Base-by-base conservation (phyloP, 495 filamentous ascomycete species). In the Chaetomium fimeti region DNA sequence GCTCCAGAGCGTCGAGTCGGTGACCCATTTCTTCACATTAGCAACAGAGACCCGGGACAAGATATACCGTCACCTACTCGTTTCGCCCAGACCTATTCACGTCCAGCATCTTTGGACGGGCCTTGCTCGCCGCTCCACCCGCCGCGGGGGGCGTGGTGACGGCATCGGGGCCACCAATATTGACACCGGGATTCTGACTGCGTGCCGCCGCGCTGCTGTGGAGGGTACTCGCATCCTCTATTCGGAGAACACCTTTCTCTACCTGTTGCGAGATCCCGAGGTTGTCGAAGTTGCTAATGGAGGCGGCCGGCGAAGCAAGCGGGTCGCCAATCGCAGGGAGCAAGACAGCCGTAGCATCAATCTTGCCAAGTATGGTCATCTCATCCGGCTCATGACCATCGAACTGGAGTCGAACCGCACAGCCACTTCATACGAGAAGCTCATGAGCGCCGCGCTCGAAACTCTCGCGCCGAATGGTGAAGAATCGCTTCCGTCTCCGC, bases 231-330 rank as follows among this genome's bases (percentile, higher is more conserved):
- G 60, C 0, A 61, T 81, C 5, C 70, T 82, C 0, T 82, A 74
- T 53, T 76, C 74, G 1, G 70, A 77, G 51, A 82, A 82, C 36
- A 69, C 43, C 0, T 82, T 82, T 60, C 16, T 64, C 0, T 80
- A 81, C 60, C 60, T 67, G 12, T 60, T 80, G n/a, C 72, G 77
- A 2, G 76, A 82, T 49, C 66, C 74, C 8, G 29, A 55, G 3
- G 57, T 32, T 5, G 24, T 52, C 16, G 36, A 53, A 6, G 22
- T 29, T 8, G 28, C 12, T 11, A 40, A 2, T 32, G 13, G 54
- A 9, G n/a, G 5, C 13, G 22, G 9, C 13, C 48, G 38, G n/a
- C 61, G 55, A 9, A 40, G 52, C 43, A 13, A 59, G 7, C 55
- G 60, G 20, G 4, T 12, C 22, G 1, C 57, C 32, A 5, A 36